phyloP scores from a whole-genome alignment of 192 early-diverging fungal genomes.

The Lobosporangium transversale region DNA sequence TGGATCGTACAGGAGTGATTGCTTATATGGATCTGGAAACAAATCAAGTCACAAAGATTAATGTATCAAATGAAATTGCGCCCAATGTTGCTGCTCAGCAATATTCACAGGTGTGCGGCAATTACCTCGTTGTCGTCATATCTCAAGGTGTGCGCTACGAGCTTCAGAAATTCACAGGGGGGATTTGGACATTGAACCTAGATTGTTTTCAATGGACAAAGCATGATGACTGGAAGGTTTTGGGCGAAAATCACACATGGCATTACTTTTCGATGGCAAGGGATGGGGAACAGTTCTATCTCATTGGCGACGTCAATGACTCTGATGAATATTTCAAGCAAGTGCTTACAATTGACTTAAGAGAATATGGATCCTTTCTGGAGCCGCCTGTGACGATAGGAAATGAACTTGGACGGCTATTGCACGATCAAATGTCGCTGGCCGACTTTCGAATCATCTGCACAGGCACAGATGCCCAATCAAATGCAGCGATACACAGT shows the following conservation, averaged over 20 bases:
- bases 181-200: conserved; percentile 70
- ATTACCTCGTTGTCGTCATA: conserved; percentile 66
- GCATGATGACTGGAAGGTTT: conserved; percentile 54
- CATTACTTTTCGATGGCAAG: conserved; percentile 69
- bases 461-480: conserved; percentile 28
- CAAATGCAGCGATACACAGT: conserved; percentile 12
- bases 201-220: conserved; percentile 65
- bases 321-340: conserved; percentile 69
- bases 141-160: conserved; percentile 53
- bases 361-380: conserved; percentile 62
- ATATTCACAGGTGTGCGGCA: conserved; percentile 69
- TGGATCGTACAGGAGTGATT: conserved; percentile 64
- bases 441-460: conserved; percentile 50
- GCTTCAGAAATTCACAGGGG: conserved; percentile 58
- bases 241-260: conserved; percentile 60
- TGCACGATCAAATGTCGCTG: conserved; percentile 56
- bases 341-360: conserved; percentile 64
- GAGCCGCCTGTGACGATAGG: conserved; percentile 63
- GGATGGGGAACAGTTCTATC: conserved; percentile 57
- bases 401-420: conserved; percentile 55
- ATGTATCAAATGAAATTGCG: conserved; percentile 57
- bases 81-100: conserved; percentile 69
- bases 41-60: conserved; percentile 56
- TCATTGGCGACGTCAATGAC: conserved; percentile 68
- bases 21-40: conserved; percentile 65